Conservation (phyloP, 306 rosid genomes). For the Malus sieversii region DNA sequence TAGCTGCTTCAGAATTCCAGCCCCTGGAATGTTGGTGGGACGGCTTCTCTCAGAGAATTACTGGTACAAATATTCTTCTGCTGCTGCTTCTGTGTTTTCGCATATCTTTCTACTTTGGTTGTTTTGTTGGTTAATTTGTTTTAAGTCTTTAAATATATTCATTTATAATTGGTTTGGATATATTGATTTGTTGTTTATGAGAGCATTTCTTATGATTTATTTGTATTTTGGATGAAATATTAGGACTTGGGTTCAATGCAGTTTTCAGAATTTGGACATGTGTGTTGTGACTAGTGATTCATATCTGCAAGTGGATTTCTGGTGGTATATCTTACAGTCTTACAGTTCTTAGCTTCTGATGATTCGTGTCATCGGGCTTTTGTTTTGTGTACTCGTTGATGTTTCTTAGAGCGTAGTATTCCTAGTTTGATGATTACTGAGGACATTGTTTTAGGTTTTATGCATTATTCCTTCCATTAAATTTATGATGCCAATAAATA, state of each 20-base stretch:
- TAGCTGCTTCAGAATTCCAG: constrained; percentile 41
- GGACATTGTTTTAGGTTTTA: background rate
- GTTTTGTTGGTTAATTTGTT: background rate
- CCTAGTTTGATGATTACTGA: background rate
- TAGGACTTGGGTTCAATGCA: constrained; percentile 24
- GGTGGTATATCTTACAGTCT: background rate
- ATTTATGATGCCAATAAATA: background rate
- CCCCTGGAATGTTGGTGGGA: constrained; percentile 81
- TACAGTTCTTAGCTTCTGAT: background rate
- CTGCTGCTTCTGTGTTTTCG: background rate
- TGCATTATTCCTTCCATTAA: background rate
- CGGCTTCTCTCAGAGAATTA: constrained; percentile 61
- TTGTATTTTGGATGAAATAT: constrained; percentile 16
- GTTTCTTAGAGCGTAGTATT: background rate
- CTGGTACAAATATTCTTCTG: constrained; percentile 32
- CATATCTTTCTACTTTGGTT: background rate
- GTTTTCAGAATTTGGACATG: constrained; percentile 15
- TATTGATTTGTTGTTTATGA: constrained; percentile 11
- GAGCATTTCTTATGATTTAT: constrained; percentile 18
- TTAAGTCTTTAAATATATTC: constrained; percentile 8
- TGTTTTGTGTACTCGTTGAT: background rate
- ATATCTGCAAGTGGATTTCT: constrained; percentile 1
- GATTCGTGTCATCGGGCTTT: background rate
- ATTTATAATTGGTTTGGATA: constrained; percentile 20
- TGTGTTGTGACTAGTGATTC: background rate